Evolutionary conservation across 2,329 filamentous ascomycete species (phyloP).

Genomic region (Fusarium luffae): DNA sequence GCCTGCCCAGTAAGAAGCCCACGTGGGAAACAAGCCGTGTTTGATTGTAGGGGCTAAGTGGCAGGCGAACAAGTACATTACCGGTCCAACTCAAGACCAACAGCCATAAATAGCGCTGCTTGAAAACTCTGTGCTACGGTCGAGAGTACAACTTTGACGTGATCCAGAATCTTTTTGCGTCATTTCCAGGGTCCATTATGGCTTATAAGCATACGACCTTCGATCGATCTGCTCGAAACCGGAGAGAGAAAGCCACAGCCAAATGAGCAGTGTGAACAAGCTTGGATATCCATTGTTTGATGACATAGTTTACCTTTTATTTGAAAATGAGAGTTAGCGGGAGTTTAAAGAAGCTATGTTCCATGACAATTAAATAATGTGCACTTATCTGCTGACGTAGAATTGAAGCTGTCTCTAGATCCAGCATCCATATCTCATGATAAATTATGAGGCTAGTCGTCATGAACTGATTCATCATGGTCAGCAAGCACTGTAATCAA

Average conservation of each 20-base stretch:
- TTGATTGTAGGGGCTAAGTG: slow-evolving; percentile 23
- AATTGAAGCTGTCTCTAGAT: neutral
- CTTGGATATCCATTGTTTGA: slow-evolving; percentile 6
- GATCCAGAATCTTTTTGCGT: slow-evolving; percentile 26
- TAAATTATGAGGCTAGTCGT: neutral
- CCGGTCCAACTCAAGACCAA: slow-evolving; percentile 22
- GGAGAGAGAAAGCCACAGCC: neutral
- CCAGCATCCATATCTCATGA: neutral
- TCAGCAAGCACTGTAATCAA: slow-evolving; percentile 24
- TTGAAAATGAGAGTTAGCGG: slow-evolving; percentile 21
- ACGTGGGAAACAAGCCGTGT: slow-evolving; percentile 33
- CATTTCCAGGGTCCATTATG: slow-evolving; percentile 20
- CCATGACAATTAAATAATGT: slow-evolving; percentile 1
- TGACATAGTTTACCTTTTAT: slow-evolving; percentile 1
- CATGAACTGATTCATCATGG: slow-evolving; percentile 8
- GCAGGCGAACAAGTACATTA: slow-evolving; percentile 19
- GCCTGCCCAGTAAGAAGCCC: slow-evolving; percentile 39
- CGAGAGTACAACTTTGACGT: slow-evolving; percentile 28
- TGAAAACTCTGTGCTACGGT: slow-evolving; percentile 3
- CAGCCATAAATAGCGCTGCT: slow-evolving; percentile 8
- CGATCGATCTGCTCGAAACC: neutral
- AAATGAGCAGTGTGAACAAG: neutral
- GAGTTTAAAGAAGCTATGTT: slow-evolving; percentile 31
- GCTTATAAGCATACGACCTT: slow-evolving; percentile 22
- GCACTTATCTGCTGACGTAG: neutral